phyloP scores from a whole-genome alignment of 1,284 basidiomycete genomes.

The Phlebopus sp. region DNA sequence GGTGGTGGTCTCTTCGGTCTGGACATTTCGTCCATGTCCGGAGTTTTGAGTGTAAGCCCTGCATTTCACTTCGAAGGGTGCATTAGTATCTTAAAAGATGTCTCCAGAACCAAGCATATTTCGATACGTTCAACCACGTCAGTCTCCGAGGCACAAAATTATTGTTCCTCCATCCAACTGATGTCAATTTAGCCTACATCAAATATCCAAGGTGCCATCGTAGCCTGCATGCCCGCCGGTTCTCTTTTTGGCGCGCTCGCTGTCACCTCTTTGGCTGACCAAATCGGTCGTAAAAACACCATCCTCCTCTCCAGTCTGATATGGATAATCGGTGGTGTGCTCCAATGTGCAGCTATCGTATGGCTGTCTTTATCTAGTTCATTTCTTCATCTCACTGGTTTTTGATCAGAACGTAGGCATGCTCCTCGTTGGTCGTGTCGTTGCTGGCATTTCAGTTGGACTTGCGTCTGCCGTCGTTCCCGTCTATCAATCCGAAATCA shows the following conservation, averaged over 20 bases:
- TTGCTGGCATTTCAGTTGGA: slow-evolving; percentile 59
- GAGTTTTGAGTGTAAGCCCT: slow-evolving; percentile 59
- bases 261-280: slow-evolving; percentile 61
- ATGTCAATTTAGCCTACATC: slow-evolving; percentile 41
- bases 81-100: background rate
- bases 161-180: background rate
- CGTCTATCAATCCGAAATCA: slow-evolving; percentile 73
- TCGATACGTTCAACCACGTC: slow-evolving; percentile 47
- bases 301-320: slow-evolving; percentile 63
- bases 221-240: slow-evolving; percentile 76
- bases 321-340: slow-evolving; percentile 69
- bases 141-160: slow-evolving; percentile 11
- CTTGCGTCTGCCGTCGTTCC: slow-evolving; percentile 60
- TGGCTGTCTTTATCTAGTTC: slow-evolving; percentile 17
- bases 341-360: slow-evolving; percentile 63
- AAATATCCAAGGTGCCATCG: slow-evolving; percentile 67
- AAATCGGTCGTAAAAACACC: slow-evolving; percentile 62
- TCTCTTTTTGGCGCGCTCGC: slow-evolving; percentile 62
- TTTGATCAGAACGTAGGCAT: slow-evolving; percentile 55
- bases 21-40: slow-evolving; percentile 81
- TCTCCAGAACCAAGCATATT: slow-evolving; percentile 56
- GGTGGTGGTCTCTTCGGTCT: slow-evolving; percentile 75
- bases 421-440: slow-evolving; percentile 66
- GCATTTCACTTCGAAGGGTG: background rate
- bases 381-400: background rate